Base-by-base conservation (phyloP, 1,284 basidiomycete species). In the Sanghuangporus sanghuang region DNA sequence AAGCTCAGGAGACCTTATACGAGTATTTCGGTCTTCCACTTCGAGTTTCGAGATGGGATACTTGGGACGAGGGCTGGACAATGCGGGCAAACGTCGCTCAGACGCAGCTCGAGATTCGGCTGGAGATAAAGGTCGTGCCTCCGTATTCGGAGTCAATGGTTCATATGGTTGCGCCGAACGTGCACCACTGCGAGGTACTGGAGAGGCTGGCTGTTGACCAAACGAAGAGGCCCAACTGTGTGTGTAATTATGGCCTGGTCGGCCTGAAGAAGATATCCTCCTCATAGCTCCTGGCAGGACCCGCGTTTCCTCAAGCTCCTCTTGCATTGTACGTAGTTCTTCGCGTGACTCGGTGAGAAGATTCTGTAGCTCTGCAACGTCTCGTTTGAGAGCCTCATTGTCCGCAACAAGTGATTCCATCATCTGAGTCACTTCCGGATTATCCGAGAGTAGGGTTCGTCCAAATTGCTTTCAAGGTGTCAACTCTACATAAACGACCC, bases 381-480 rank as follows among this genome's bases (percentile, higher is more conserved):
- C 92, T 38, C 85, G 85, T 73, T 92, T 92, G 64, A 95, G 75
- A 35, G 81, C 80, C 68, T 95, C 90, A 69, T 95, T 95, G 70
- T 93, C 89, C 36, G 86, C 85, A 8, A 95, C 92, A 14, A 96
- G 78, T 12, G 88, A 86, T 72, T 94, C 91, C 7, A 96, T 77
- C 6, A 93, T 85, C 63, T 82, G 79, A 39, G 81, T 85, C 12
- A 90, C 75, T 70, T 90, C 89, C 16, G 79, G 73, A 63, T 85
- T 79, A 46, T 85, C 84, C 32, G 74, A 70, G 42, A 77, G 69
- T 16, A 78, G 70, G 8, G 79, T 74, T 53, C 76, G 74, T 12
- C 80, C 78, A 11, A 79, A 67, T 71, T 84, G 76, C 79, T 84
- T 64, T 3, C 40, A 67, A 62, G 59, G 63, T 40, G 40, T 58